These are phyloP conservation scores for Cardamine chenopodiifolia DNA, from an alignment of 345 rosid genomes.

Conservation along the genomic window DNA sequence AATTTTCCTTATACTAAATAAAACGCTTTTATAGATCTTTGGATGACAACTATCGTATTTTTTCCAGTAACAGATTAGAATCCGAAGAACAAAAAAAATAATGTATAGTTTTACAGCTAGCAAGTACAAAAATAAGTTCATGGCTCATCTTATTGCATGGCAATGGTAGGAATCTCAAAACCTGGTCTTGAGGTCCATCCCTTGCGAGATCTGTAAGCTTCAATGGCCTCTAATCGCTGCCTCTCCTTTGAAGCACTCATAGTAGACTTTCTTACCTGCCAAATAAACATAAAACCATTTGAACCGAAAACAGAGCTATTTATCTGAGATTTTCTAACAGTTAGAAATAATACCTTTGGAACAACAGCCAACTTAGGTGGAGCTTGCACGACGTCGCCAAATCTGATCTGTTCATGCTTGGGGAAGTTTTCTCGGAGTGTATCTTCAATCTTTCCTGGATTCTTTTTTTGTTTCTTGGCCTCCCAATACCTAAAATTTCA, in stretches of 20 bases:
- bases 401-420: conserved; percentile 62
- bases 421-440: conserved; percentile 56
- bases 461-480: conserved; percentile 70
- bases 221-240: conserved; percentile 71
- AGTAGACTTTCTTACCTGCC: conserved; percentile 54
- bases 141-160: conserved; percentile 22
- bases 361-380: conserved; percentile 68
- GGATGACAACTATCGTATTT: background rate
- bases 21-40: background rate
- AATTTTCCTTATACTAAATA: background rate
- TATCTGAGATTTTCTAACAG: background rate
- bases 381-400: conserved; percentile 88
- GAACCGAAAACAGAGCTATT: background rate
- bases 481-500: conserved; percentile 57
- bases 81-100: background rate
- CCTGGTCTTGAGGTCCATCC: conserved; percentile 83
- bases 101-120: conserved; percentile 7
- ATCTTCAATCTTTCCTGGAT: conserved; percentile 51
- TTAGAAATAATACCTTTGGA: conserved; percentile 60
- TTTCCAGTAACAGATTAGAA: background rate
- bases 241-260: conserved; percentile 70
- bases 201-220: conserved; percentile 71
- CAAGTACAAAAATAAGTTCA: conserved; percentile 29
- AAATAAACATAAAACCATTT: conserved; percentile 28
- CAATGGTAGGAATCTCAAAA: conserved; percentile 49